These are phyloP conservation scores for Debaryomyces tyrocola DNA, from an alignment of 805 yeast genomes.

Conservation along the genomic window DNA sequence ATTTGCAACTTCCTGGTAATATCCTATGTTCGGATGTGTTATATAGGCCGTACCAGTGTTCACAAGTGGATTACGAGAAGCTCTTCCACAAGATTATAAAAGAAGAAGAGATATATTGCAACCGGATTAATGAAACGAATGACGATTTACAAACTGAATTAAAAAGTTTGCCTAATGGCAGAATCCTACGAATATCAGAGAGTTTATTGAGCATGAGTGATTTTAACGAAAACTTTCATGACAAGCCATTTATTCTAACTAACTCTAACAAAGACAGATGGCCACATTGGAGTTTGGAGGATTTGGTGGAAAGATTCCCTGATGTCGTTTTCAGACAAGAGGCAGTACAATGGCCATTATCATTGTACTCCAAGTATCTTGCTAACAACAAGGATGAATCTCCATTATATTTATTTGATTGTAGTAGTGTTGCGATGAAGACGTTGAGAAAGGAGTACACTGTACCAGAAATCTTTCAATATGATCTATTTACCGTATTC, in stretches of 20 bases:
- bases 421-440: constrained; percentile 67
- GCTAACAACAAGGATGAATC: constrained; percentile 69
- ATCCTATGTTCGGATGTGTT: constrained; percentile 72
- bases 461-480: constrained; percentile 53
- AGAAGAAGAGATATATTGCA: constrained; percentile 40
- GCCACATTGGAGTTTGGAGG: constrained; percentile 65
- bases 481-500: constrained; percentile 64
- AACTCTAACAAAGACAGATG: constrained; percentile 38
- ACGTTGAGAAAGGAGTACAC: constrained; percentile 52
- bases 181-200: constrained; percentile 57
- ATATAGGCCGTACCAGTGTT: constrained; percentile 80
- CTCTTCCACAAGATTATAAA: constrained; percentile 49
- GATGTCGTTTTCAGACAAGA: constrained; percentile 75
- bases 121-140: constrained; percentile 9
- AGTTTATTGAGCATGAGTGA: constrained; percentile 36
- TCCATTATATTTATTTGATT: constrained; percentile 84
- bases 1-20: constrained; percentile 48
- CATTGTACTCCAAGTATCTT: constrained; percentile 61
- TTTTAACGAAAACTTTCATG: constrained; percentile 48
- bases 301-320: constrained; percentile 54
- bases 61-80: constrained; percentile 61
- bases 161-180: constrained; percentile 29
- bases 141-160: constrained; percentile 6
- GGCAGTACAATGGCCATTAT: constrained; percentile 75
- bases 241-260: constrained; percentile 65